Percentiles rank a stretch among this genome's conserved stretches.
Evolutionary conservation across 2,329 filamentous ascomycete species (phyloP).

Genomic region (Pseudocercospora eumusae): DNA sequence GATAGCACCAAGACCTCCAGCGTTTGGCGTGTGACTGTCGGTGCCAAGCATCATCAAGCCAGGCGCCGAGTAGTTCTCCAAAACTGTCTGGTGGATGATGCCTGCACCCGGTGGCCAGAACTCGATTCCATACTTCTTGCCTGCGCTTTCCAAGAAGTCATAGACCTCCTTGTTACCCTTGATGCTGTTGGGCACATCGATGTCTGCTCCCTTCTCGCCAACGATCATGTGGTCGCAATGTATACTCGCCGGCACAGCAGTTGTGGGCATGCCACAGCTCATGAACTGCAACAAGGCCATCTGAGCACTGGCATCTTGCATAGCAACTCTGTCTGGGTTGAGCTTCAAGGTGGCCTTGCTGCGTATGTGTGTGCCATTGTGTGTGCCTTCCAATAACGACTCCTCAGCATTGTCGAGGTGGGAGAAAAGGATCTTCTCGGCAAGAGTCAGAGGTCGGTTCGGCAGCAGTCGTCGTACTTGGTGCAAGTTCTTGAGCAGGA

Average conservation of each 20-base stretch:
- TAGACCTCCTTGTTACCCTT: slow-evolving; percentile 95
- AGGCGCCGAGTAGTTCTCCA: slow-evolving; percentile 97
- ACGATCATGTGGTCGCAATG: slow-evolving; percentile 99
- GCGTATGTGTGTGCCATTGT: slow-evolving; percentile 80
- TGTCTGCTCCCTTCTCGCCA: slow-evolving; percentile 83
- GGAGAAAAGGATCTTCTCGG: slow-evolving; percentile 97
- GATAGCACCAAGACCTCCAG: slow-evolving; percentile 88
- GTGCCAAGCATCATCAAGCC: slow-evolving; percentile 99
- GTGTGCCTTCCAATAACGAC: slow-evolving; percentile 77
- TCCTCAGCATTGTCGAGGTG: slow-evolving; percentile 89
- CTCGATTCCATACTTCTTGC: slow-evolving; percentile 88
- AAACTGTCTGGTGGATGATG: slow-evolving; percentile 95
- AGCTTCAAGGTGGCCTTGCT: slow-evolving; percentile 92
- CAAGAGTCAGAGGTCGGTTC: slow-evolving; percentile 70
- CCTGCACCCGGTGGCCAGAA: slow-evolving; percentile 94
- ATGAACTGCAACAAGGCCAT: slow-evolving; percentile 99
- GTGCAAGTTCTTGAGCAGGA: slow-evolving; percentile 73
- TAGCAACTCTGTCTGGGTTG: slow-evolving; percentile 94
- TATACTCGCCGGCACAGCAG: slow-evolving; percentile 93
- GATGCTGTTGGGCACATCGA: slow-evolving; percentile 82
- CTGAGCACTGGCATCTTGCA: slow-evolving; percentile 98
- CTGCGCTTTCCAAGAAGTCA: slow-evolving; percentile 91
- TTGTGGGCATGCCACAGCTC: slow-evolving; percentile 85
- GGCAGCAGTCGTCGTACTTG: slow-evolving; percentile 72
- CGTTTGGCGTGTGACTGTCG: slow-evolving; percentile 95